Percentiles rank a stretch among this genome's conserved stretches.
These are phyloP conservation scores for Neurospora hispaniola DNA, from an alignment of 495 filamentous ascomycete species.

Conservation along the genomic window DNA sequence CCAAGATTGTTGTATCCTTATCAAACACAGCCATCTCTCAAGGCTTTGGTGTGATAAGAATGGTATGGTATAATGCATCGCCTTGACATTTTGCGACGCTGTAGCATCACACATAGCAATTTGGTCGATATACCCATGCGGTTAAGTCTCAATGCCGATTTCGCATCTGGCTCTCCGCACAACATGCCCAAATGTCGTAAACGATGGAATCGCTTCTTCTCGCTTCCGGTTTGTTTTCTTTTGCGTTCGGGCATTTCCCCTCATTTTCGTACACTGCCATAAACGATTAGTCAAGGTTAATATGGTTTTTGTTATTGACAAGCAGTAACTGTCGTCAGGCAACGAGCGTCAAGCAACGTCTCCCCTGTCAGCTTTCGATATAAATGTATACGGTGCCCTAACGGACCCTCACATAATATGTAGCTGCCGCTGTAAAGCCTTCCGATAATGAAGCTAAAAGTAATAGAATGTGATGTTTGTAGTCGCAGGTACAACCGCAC, in stretches of 20 bases:
- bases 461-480: background rate
- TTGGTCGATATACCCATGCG: background rate
- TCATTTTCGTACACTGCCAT: background rate
- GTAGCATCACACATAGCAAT: background rate
- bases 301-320: background rate
- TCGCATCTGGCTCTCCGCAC: background rate
- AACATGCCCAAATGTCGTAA: background rate
- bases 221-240: slow-evolving; percentile 12
- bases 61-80: background rate
- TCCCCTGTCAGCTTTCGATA: background rate
- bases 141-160: background rate
- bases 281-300: background rate
- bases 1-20: background rate
- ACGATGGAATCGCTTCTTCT: background rate
- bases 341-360: background rate
- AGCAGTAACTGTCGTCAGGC: background rate
- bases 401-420: background rate
- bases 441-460: background rate
- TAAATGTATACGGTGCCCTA: background rate
- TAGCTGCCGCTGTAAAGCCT: background rate
- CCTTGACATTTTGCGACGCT: background rate
- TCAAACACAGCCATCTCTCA: background rate
- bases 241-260: background rate
- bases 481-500: background rate
- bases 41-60: background rate